Evolutionary conservation across 2,329 filamentous ascomycete genomes (phyloP), one percentile per base, ranked within the genome.

Genomic region (Sporothrix variecibatus): DNA sequence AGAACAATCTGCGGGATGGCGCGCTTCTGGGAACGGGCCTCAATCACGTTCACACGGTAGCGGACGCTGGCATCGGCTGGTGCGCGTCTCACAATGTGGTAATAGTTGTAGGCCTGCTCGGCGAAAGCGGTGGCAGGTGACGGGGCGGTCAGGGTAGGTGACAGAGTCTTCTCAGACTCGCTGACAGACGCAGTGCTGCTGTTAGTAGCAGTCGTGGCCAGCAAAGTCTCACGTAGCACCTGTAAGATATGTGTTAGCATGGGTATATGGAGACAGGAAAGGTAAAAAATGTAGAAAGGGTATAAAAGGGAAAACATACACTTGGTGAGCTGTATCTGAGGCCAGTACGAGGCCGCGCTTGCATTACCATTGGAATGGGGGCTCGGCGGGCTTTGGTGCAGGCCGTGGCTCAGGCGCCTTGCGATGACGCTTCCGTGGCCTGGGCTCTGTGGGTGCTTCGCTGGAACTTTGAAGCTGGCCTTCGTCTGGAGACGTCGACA

Each of bases 21-120:
- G 6, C 68, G 74, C 46, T 51, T 28, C 12, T 51, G 46, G 7
- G 62, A 20, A 17, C 15, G 28, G n/a, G 53, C 26, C 62, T 71
- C 51, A 11, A 73, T 58, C 0, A 75, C 67, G 43, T 72, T 75
- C 38, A 76, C 38, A 26, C 68, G 68, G 53, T 76, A 76, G n/a
- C 67, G 65, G 8, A 75, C 58, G 60, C 17, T 15, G 11, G 72
- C 72, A 4, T 67, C n/a, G 20, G 56, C 26, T 1, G 74, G 72
- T 9, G 62, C 56, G 9, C 56, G 70, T 17, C 15, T 67, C 15
- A 15, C 12, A 20, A 20, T 20, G 43, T 17, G 15, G 43, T 49
- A 20, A 9, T 12, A 9, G 43, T 15, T 15, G 43, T 12, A 8
- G 34, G 34, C 34, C 34, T 34, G 43, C 43, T 49, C 43, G 15